phyloP scores from a whole-genome alignment of 129 eudicot genomes.

The Kitagawia praeruptora region DNA sequence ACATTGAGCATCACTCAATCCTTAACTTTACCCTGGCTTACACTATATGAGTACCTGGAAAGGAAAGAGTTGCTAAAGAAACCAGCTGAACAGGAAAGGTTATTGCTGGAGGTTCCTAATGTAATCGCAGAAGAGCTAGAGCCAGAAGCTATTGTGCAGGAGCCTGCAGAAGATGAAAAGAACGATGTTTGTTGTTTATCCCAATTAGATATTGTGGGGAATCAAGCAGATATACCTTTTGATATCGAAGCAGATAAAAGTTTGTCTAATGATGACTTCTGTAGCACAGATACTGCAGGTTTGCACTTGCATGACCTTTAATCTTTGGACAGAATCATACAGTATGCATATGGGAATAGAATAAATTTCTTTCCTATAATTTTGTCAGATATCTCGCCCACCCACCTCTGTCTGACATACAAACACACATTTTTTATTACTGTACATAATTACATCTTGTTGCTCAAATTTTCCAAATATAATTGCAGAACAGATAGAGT shows the following conservation, averaged over 20 bases:
- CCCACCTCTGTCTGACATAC: background rate
- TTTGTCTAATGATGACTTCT: constrained; percentile 10
- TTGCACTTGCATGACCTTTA: background rate
- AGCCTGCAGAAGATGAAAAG: constrained; percentile 11
- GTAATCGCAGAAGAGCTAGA: constrained; percentile 64
- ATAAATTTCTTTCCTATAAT: background rate
- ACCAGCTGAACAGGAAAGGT: constrained; percentile 52
- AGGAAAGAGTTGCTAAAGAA: constrained; percentile 50
- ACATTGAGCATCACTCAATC: constrained; percentile 7
- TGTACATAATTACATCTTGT: background rate
- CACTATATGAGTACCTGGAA: constrained; percentile 46
- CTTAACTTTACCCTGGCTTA: constrained; percentile 41
- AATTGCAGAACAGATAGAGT: constrained; percentile 49
- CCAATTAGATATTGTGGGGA: constrained; percentile 19
- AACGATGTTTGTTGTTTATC: constrained; percentile 24
- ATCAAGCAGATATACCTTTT: constrained; percentile 16
- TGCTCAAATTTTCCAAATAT: constrained; percentile 44
- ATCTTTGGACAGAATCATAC: background rate
- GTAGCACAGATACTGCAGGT: constrained; percentile 38
- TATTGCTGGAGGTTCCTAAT: constrained; percentile 58
- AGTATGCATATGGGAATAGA: background rate
- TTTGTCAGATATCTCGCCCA: background rate
- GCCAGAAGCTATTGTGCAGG: constrained; percentile 30
- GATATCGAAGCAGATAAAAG: constrained; percentile 22
- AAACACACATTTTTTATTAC: background rate